Evolutionary conservation across 208 protist species (phyloP), one percentile per base, ranked within the genome.

Genomic region (Acanthamoeba comandoni): DNA sequence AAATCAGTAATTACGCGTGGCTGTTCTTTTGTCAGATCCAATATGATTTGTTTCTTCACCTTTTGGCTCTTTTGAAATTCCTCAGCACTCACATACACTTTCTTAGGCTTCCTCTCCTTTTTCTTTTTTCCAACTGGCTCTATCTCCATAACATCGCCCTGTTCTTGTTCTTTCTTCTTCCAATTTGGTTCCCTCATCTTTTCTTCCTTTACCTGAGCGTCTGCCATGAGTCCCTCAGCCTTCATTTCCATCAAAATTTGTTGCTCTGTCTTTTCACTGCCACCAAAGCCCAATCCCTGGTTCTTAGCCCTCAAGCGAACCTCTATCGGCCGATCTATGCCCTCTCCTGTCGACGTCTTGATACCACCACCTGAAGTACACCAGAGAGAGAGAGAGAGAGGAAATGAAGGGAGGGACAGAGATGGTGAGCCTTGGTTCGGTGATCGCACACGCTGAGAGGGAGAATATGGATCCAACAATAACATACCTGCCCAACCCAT

Each of bases 11-110:
- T 22, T 31, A 86, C 53, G 35, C 77, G 77, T 7, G 77, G 77
- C 55, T 86, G 77, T 15, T 51, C 77, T 31, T 86, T 51, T n/a
- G 77, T 86, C 77, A 86, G 60, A 57, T 86, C 77, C 7, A 86
- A 31, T 29, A 86, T 86, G 77, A 86, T 11, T 31, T 86, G 77
- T 43, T 86, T 86, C 19, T 62, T 15, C 55, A n/a, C 17, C 24
- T 65, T 43, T 65, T 49, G 12, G 19, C 26, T 22, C 55, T 43
- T 86, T 31, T 67, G 53, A 51, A 86, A 24, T 26, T 86, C 77
- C 35, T 86, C 77, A 4, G 77, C 77, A 17, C 55, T 86, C 55
- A 69, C 67, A 31, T 86, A 86, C 52, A 65, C 35, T 57, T 86
- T 86, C 22, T 24, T 24, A 8, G 49, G 49, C 35, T 29, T 19